These are phyloP conservation scores for Paracoccidioides brasiliensis DNA, from an alignment of 2,329 filamentous ascomycete genomes.

Conservation along the genomic window DNA sequence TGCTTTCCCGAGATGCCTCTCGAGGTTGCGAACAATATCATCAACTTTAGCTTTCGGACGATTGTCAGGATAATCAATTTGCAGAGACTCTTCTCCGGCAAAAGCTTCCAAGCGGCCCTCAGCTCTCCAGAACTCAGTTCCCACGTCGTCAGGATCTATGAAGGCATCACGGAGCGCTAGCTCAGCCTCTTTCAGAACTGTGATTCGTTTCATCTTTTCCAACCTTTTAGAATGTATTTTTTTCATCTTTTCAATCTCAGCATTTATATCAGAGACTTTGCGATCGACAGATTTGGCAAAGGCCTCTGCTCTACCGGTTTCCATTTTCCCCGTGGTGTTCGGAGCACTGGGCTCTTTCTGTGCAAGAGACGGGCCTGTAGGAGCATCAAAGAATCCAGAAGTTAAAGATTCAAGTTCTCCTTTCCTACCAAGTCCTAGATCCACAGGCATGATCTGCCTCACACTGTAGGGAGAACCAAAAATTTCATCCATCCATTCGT, in stretches of 20 bases:
- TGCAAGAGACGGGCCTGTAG: constrained; percentile 20
- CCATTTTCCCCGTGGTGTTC: constrained; percentile 47
- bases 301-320: constrained; percentile 64
- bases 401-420: constrained; percentile 74
- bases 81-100: constrained; percentile 24
- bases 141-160: constrained; percentile 41
- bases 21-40: constrained; percentile 62
- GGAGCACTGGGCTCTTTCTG: constrained; percentile 19
- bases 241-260: constrained; percentile 76
- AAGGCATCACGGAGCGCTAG: constrained; percentile 56
- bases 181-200: constrained; percentile 60
- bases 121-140: constrained; percentile 49
- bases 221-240: constrained; percentile 63
- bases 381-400: constrained; percentile 66
- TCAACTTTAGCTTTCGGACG: constrained; percentile 42
- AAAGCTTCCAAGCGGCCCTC: constrained; percentile 38
- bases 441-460: constrained; percentile 70
- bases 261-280: constrained; percentile 58
- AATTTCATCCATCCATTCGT: constrained; percentile 98
- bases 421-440: constrained; percentile 72
- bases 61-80: constrained; percentile 23
- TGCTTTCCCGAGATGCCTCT: constrained; percentile 54
- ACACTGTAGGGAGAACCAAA: constrained; percentile 81
- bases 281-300: constrained; percentile 67
- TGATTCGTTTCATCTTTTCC: constrained; percentile 58